Base-by-base conservation (phyloP, 257 asterid genomes). In the Primulina eburnea region DNA sequence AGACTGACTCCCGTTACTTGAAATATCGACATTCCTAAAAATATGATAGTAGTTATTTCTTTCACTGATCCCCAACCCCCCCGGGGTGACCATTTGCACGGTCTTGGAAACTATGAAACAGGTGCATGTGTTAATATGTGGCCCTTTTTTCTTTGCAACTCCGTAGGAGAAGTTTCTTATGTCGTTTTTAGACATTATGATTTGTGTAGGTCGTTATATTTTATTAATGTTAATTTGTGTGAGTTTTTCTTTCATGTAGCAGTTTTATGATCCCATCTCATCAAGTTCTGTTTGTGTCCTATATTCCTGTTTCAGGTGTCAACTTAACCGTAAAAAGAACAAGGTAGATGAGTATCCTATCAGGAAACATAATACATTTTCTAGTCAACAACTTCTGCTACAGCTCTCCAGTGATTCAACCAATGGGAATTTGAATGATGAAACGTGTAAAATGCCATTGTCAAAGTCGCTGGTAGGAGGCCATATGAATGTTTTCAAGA, bases 401-500 rank as follows among this genome's bases (percentile, higher is more conserved):
- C 77, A 62, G 65, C 86, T 91, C 73, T 82, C 91, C 16, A 76
- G 64, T 82, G 97, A 91, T 75, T 80, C 86, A 69, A 82, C 70
- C 83, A 79, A 70, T 50, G 99, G 87, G 71, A 88, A 77, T 74
- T 71, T 80, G 75, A 89, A 80, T 70, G 99, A 94, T 37, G 96
- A 90, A 64, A 65, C 82, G 0, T 82, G 83, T 81, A 80, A 77
- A 70, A 83, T 89, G 95, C 88, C 86, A 63, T 66, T 93, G 84
- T 90, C 99, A 8, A 94, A 79, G 80, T 91, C 97, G 62, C 81
- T 91, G 60, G 80, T 83, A 56, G 97, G 96, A 64, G 99, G 97
- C 55, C 84, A 76, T 81, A 84, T 82, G 84, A 94, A 94, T 69
- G 82, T 74, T 81, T 82, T 88, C 85, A 94, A 88, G 85, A 81